Evolutionary conservation across 2,329 filamentous ascomycete species (phyloP).

Genomic region (Shiraia sp.): DNA sequence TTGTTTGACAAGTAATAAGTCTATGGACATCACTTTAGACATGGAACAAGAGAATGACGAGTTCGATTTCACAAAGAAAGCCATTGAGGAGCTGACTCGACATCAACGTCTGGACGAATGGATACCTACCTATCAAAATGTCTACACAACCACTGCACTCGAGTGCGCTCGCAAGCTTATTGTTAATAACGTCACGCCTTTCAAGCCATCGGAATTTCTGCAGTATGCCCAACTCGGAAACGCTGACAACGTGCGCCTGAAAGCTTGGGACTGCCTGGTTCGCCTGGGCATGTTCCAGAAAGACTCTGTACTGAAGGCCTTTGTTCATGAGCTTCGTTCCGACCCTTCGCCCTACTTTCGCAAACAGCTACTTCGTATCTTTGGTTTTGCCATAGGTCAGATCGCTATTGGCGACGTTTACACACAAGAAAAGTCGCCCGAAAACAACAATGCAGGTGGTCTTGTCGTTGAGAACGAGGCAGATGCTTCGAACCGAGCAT

Average conservation of each 20-base stretch:
- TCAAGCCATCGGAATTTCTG: conserved; percentile 61
- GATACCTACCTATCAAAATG: conserved; percentile 67
- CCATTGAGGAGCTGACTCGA: conserved; percentile 64
- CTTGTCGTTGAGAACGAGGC: conserved; percentile 64
- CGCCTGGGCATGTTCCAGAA: conserved; percentile 57
- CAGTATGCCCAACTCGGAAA: conserved; percentile 65
- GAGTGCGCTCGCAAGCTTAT: conserved; percentile 62
- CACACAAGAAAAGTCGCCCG: conserved; percentile 30
- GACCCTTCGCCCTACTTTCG: conserved; percentile 64
- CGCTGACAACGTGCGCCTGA: conserved; percentile 62
- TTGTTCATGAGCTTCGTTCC: conserved; percentile 60
- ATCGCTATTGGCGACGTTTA: conserved; percentile 61
- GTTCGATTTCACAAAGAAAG: conserved; percentile 58
- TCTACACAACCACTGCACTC: conserved; percentile 64
- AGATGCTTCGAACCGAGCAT: conserved; percentile 47
- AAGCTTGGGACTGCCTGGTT: conserved; percentile 62
- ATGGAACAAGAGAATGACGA: conserved; percentile 57
- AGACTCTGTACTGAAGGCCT: conserved; percentile 58
- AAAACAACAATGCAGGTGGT: conserved; percentile 41
- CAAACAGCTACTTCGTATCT: conserved; percentile 54
- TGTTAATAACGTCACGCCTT: conserved; percentile 56
- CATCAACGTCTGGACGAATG: conserved; percentile 69
- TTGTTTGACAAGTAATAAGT: conserved; percentile 48
- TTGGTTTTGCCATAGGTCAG: conserved; percentile 60
- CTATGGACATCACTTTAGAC: conserved; percentile 43